Conservation (phyloP, 164 flowering plant genomes). For the Vitis vinifera region ASM3070453v1 NC_081813.1:4018001-4018500, state of each 20-base stretch:
- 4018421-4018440: not conserved
- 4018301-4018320: not conserved
- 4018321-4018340: slow-evolving; percentile 3
- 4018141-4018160: too few relatives aligned
- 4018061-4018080: too few relatives aligned
- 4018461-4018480: not conserved
- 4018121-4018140: too few relatives aligned
- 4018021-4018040: too few relatives aligned
- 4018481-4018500: not conserved
- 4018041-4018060: too few relatives aligned
- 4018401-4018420: not conserved
- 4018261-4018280: slow-evolving; percentile 7
- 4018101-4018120: too few relatives aligned
- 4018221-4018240: not conserved
- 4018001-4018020: too few relatives aligned
- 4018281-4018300: slow-evolving; percentile 10
- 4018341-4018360: not conserved
- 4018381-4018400: not conserved
- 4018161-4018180: too few relatives aligned
- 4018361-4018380: too few relatives aligned
- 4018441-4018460: not conserved
- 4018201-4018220: too few relatives aligned
- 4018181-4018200: too few relatives aligned
- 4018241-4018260: not conserved
- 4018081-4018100: too few relatives aligned